These are phyloP conservation scores for Ophiostoma tasmaniense DNA, from an alignment of 2,329 filamentous ascomycete species.

Conservation along the genomic window DNA sequence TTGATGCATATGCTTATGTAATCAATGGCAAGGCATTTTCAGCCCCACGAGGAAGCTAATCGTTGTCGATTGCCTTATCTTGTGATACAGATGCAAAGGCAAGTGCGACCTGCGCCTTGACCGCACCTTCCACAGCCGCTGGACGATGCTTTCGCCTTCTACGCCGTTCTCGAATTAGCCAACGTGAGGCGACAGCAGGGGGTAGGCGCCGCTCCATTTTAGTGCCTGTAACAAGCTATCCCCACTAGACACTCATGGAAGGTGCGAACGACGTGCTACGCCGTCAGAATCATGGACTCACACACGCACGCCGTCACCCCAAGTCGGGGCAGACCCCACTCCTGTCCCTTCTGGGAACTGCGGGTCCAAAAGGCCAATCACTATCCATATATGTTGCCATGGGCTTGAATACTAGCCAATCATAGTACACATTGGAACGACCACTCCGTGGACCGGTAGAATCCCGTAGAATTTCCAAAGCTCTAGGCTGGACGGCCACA, in stretches of 20 bases:
- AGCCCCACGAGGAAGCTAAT: neutral
- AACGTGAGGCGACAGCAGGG: neutral
- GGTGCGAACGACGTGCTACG: neutral
- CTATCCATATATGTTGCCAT: neutral
- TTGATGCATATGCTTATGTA: neutral
- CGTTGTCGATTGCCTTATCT: too few relatives aligned
- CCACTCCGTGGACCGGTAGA: constrained; percentile 27
- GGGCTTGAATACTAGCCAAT: constrained; percentile 16
- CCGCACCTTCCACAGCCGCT: neutral
- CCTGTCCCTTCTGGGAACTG: neutral
- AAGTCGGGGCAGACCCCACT: neutral
- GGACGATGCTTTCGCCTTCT: neutral
- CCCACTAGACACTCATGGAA: constrained; percentile 8
- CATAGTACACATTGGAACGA: constrained; percentile 22
- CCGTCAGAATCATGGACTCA: neutral
- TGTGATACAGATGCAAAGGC: neutral
- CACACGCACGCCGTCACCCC: neutral
- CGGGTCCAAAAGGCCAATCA: neutral
- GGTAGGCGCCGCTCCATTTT: neutral
- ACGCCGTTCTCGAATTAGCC: neutral
- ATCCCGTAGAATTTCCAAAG: constrained; percentile 29
- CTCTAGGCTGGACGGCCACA: constrained; percentile 21
- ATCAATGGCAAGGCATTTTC: neutral
- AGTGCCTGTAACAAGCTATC: neutral
- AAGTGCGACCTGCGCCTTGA: neutral